Conservation (phyloP, 1,284 basidiomycete genomes). For the Porodaedalea pini region DNA sequence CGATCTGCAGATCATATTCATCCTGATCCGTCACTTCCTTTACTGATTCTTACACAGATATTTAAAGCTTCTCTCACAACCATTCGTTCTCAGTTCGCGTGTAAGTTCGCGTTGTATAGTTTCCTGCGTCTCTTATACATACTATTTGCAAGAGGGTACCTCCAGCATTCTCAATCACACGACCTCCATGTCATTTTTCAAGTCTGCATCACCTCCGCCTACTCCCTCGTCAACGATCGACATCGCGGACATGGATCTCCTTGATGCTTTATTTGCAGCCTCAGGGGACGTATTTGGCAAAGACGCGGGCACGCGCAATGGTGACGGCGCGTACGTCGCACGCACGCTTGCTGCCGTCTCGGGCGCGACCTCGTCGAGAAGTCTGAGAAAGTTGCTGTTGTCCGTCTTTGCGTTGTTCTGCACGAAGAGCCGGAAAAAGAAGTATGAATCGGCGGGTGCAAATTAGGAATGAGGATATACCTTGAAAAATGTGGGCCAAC, state of each 20-base stretch:
- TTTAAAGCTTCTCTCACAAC: no score
- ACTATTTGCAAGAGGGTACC: no score
- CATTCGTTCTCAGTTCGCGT: background rate
- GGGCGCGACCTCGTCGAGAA: background rate
- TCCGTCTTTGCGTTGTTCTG: constrained; percentile 11
- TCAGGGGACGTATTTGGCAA: background rate
- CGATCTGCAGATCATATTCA: background rate
- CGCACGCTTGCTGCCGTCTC: constrained; percentile 9
- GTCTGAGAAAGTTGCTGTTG: constrained; percentile 1
- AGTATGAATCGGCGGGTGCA: background rate
- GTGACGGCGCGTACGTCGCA: background rate
- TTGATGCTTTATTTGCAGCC: background rate
- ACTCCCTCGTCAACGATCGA: constrained; percentile 6
- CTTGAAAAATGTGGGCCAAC: constrained; percentile 15
- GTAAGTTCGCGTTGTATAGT: no score
- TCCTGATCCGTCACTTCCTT: background rate
- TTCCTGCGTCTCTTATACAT: no score
- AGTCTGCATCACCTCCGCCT: background rate
- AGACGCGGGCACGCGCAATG: background rate
- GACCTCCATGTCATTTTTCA: background rate
- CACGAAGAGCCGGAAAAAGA: background rate
- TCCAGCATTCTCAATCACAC: background rate
- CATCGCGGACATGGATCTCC: constrained; percentile 13
- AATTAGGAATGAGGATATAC: background rate
- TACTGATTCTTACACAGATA: no score